Evolutionary conservation across 805 yeast species (phyloP).

Genomic region (Sugiyamaella mastotermitis): DNA sequence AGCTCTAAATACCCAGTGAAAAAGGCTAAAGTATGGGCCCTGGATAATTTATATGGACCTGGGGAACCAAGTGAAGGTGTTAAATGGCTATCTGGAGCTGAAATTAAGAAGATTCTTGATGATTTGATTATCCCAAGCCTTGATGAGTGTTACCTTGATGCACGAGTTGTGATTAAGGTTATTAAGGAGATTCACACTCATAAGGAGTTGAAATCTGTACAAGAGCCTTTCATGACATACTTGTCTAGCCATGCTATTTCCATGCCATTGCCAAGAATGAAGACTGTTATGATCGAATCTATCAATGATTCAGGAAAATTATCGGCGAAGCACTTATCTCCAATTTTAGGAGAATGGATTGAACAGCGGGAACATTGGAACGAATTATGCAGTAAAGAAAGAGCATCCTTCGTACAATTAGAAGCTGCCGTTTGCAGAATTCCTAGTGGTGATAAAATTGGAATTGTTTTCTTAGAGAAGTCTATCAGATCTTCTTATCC

Average conservation of each 20-base stretch:
- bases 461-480: slow-evolving; percentile 54
- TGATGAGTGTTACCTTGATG: slow-evolving; percentile 46
- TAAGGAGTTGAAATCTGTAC: slow-evolving; percentile 14
- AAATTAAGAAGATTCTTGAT: slow-evolving; percentile 43
- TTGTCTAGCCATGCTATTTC: slow-evolving; percentile 61
- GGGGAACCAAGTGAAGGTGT: slow-evolving; percentile 40
- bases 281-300: slow-evolving; percentile 43
- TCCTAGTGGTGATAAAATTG: slow-evolving; percentile 56
- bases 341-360: slow-evolving; percentile 42
- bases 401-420: slow-evolving; percentile 43
- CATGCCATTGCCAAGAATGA: slow-evolving; percentile 49
- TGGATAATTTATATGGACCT: slow-evolving; percentile 47
- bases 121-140: slow-evolving; percentile 32
- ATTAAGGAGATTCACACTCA: slow-evolving; percentile 3
- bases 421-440: slow-evolving; percentile 55
- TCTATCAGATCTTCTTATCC: slow-evolving; percentile 39
- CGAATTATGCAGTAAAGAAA: slow-evolving; percentile 37
- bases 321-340: slow-evolving; percentile 36
- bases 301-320: slow-evolving; percentile 37
- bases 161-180: slow-evolving; percentile 35
- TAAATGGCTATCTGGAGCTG: slow-evolving; percentile 54
- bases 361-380: slow-evolving; percentile 42
- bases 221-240: slow-evolving; percentile 42
- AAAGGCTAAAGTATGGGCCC: slow-evolving; percentile 26
- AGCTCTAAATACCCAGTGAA: slow-evolving; percentile 20